A percentile compares a stretch with the other conserved stretches of the same genome.
Evolutionary conservation across 1,284 basidiomycete genomes (phyloP).

Genomic region (Xerocomus cyaneibrunnescens): DNA sequence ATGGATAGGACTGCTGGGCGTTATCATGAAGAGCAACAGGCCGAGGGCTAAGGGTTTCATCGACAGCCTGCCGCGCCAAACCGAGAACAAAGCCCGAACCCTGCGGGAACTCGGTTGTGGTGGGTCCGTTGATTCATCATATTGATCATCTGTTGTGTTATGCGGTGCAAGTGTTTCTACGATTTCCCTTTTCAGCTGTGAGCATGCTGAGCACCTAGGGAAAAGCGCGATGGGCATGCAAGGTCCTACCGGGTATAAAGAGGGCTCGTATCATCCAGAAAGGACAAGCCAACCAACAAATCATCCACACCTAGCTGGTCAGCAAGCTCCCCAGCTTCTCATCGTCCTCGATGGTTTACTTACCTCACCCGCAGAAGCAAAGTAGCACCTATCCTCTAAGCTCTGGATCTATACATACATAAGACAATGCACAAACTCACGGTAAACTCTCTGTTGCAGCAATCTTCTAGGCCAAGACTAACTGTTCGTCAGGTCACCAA

Average conservation of each 20-base stretch:
- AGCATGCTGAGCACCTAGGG: background rate
- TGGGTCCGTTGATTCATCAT: background rate
- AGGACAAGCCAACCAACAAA: constrained; percentile 3
- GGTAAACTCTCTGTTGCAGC: background rate
- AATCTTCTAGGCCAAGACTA: background rate
- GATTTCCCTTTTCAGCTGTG: background rate
- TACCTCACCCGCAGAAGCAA: constrained; percentile 6
- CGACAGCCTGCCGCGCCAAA: background rate
- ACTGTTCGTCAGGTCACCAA: constrained; percentile 10
- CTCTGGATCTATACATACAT: background rate
- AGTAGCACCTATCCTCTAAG: background rate
- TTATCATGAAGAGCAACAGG: background rate
- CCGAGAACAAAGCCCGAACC: constrained; percentile 5
- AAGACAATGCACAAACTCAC: constrained; percentile 14
- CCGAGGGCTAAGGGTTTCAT: constrained; percentile 12
- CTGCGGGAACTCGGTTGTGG: background rate
- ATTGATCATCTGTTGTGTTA: background rate
- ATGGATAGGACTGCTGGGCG: background rate
- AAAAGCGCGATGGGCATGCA: background rate
- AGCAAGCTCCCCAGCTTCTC: constrained; percentile 5
- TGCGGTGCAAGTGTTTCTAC: background rate
- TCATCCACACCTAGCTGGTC: constrained; percentile 6
- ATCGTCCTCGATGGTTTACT: background rate
- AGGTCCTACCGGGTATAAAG: constrained; percentile 18
- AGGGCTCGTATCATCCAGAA: background rate